A percentile compares a stretch with the other conserved stretches of the same genome.
Conservation (phyloP, 495 filamentous ascomycete species). For the Paragyromitra xinjiangensis region DNA sequence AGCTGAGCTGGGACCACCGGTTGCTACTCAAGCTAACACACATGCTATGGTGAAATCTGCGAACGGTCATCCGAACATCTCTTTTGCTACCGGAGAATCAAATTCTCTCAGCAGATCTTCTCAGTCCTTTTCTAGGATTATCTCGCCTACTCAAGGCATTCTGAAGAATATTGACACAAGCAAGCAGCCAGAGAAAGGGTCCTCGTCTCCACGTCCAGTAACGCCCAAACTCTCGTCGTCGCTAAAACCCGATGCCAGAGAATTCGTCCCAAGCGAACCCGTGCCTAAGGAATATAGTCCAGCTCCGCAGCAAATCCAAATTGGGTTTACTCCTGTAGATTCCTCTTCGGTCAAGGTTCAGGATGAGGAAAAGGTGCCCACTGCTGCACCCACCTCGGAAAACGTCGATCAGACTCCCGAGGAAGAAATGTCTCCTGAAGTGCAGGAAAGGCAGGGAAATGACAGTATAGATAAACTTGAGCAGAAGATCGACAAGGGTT, state of each 20-base stretch:
- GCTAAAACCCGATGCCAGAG: constrained; percentile 49
- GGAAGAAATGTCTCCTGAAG: constrained; percentile 2
- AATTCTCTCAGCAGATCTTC: constrained; percentile 30
- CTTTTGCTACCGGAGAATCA: constrained; percentile 38
- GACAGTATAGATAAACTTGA: constrained; percentile 31
- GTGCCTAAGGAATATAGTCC: constrained; percentile 37
- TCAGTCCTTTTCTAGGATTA: constrained; percentile 35
- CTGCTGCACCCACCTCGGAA: background rate
- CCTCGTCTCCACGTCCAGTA: constrained; percentile 22
- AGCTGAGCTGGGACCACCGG: constrained; percentile 7
- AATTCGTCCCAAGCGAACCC: constrained; percentile 46
- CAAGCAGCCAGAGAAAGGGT: constrained; percentile 32
- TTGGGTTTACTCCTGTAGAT: constrained; percentile 35
- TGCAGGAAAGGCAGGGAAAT: constrained; percentile 12
- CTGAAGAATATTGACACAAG: constrained; percentile 37
- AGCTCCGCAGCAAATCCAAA: constrained; percentile 33
- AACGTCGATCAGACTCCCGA: constrained; percentile 5
- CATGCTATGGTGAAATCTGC: constrained; percentile 8
- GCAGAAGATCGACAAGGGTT: constrained; percentile 43
- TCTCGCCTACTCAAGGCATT: constrained; percentile 32
- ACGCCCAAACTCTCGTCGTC: constrained; percentile 44
- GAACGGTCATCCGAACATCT: constrained; percentile 37
- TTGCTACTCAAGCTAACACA: constrained; percentile 15
- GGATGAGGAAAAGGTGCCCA: background rate
- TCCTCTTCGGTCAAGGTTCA: constrained; percentile 2